These are phyloP conservation scores for Syzygium grande DNA, from an alignment of 345 rosid species.

Conservation along the genomic window DNA sequence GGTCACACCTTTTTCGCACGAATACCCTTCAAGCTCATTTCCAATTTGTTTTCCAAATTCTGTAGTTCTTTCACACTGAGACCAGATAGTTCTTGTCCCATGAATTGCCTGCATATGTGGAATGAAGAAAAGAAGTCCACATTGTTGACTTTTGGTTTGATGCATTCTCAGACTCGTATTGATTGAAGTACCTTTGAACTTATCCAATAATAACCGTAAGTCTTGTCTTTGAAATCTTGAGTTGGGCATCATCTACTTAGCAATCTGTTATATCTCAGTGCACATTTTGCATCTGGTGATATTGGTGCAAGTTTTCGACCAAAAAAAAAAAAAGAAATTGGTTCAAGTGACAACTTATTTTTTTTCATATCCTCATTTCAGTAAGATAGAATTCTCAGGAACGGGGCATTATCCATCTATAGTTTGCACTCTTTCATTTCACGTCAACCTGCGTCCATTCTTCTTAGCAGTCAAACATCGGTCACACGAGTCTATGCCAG, in stretches of 20 bases:
- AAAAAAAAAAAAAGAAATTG: no score
- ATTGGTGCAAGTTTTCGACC: neutral
- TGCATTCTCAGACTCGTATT: neutral
- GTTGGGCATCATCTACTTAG: neutral
- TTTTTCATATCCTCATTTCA: neutral
- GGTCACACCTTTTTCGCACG: constrained; percentile 50
- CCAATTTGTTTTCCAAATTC: constrained; percentile 64
- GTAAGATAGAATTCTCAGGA: neutral
- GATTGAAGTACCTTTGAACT: neutral
- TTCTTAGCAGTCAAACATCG: neutral
- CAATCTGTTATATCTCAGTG: neutral
- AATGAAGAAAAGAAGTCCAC: neutral
- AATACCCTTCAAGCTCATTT: constrained; percentile 53
- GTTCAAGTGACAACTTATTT: neutral
- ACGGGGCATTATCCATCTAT: neutral
- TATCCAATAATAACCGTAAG: neutral
- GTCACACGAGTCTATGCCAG: neutral
- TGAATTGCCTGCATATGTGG: constrained; percentile 39
- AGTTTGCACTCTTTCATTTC: neutral
- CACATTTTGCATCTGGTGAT: neutral
- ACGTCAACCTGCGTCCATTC: neutral
- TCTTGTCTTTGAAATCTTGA: neutral
- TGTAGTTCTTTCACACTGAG: constrained; percentile 46
- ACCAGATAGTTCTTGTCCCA: constrained; percentile 85
- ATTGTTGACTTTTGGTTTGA: neutral